Evolutionary conservation across 1,284 basidiomycete genomes (phyloP), one percentile per base, ranked within the genome.

Genomic region (Sporisorium reilianum): DNA sequence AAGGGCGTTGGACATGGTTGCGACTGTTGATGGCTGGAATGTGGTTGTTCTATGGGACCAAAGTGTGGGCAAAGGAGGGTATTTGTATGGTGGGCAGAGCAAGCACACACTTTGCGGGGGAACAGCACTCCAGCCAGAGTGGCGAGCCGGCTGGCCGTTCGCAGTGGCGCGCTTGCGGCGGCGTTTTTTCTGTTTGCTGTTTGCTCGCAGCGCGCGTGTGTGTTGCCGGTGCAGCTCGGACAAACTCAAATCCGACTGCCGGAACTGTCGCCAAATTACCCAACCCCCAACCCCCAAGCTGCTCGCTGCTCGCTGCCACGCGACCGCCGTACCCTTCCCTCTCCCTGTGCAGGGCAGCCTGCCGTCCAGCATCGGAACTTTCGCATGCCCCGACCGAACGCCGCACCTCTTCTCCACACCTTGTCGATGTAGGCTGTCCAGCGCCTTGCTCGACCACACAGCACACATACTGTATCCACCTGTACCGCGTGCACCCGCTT

Each of bases 1-100:
- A 18, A 76, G 62, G 18, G 64, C 55, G 64, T 70, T 76, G 18
- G 73, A 65, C 75, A 77, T 77, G 46, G 54, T 22, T 18, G 25
- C 5, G 58, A 28, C 23, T n/a, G n/a, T n/a, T n/a, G n/a, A n/a
- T n/a, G n/a, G n/a, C n/a, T 20, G 51, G 2, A 18, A 18, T 41
- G 40, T 11, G 32, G 32, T 8, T 11, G 26, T 28, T 46, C 6
- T n/a, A n/a, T n/a, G 16, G 50, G 36, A 22, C 5, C 16, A 25
- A 14, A 23, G n/a, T 26, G 49, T n/a, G 16, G 30, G 32, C 25
- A 40, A 34, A 18, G 50, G n/a, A 30, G 51, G 38, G 9, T 41
- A 41, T 41, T 20, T 41, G 38, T 20, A 41, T 41, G 38, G 38
- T 41, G 38, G 38, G 18, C 2, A 16, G 36, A 38, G 34, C 34